A percentile compares a stretch with the other conserved stretches of the same genome.
These are phyloP conservation scores for Suillus occidentalis DNA, from an alignment of 768 basidiomycete genomes.

Conservation along the genomic window DNA sequence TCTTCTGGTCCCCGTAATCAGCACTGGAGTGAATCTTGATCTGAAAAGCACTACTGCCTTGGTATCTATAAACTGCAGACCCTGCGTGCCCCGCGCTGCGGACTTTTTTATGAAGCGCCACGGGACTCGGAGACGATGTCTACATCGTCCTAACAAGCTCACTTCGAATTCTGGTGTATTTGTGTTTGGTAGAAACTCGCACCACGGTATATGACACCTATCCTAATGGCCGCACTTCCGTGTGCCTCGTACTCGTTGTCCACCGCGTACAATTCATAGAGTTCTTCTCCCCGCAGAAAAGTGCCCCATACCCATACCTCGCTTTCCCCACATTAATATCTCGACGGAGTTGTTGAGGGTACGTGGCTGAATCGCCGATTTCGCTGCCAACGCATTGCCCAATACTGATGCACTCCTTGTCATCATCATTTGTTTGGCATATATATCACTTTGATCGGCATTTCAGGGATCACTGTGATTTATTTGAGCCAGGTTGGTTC, in stretches of 20 bases:
- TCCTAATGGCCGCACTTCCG: background rate
- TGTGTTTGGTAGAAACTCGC: background rate
- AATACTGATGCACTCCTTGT: background rate
- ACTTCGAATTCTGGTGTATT: background rate
- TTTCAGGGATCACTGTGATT: background rate
- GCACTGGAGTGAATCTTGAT: conserved; percentile 15
- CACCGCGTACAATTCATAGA: background rate
- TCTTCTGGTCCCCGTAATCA: background rate
- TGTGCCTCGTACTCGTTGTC: background rate
- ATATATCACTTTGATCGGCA: background rate
- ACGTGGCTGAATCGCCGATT: background rate
- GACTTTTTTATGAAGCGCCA: conserved; percentile 34
- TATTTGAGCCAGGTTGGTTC: background rate
- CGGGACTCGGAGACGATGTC: conserved; percentile 29
- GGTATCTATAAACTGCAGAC: conserved; percentile 20
- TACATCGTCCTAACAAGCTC: conserved; percentile 25
- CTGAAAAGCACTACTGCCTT: conserved; percentile 18
- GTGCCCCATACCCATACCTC: background rate
- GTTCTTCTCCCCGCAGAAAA: background rate
- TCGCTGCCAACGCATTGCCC: background rate
- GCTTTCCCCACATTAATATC: background rate
- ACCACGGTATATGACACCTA: background rate
- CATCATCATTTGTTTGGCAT: background rate
- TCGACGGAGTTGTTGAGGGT: no score
- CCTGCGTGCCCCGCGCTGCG: conserved; percentile 19